A percentile compares a stretch with the other conserved stretches of the same genome.
phyloP scores from a whole-genome alignment of 2,329 filamentous ascomycete genomes.

The Diaporthe ampelina region DNA sequence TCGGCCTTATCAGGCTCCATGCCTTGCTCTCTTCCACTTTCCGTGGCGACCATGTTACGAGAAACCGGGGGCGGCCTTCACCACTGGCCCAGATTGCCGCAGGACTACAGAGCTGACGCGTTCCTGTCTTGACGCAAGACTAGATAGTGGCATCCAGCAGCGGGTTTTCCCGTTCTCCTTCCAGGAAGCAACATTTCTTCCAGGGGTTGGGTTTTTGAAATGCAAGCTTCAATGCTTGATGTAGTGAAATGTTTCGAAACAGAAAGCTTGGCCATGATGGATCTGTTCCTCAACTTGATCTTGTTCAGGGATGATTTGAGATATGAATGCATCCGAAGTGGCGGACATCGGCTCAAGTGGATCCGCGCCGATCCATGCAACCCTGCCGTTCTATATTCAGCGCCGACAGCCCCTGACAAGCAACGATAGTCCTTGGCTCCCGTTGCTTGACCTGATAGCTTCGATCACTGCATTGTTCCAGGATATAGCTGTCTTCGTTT shows the following conservation, averaged over 20 bases:
- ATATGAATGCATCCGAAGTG: slow-evolving; percentile 22
- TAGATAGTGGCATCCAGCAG: not conserved
- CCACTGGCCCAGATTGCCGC: not conserved
- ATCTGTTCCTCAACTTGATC: not conserved
- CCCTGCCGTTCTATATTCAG: slow-evolving; percentile 4
- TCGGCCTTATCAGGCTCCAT: not conserved
- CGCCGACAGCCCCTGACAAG: not conserved
- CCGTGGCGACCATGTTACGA: not conserved
- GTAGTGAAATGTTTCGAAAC: not conserved
- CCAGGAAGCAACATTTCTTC: not conserved
- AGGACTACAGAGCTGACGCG: not conserved
- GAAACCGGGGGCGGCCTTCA: not conserved
- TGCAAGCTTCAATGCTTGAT: not conserved
- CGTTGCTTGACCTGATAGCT: not conserved
- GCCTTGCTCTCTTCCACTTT: not conserved
- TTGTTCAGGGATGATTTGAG: not conserved
- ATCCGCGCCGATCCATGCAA: not conserved
- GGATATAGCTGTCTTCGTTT: not conserved
- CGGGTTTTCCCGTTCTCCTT: too few species aligned
- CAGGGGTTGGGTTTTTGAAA: not conserved
- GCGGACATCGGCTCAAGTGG: slow-evolving; percentile 3
- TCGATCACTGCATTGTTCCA: not conserved
- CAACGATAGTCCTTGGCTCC: slow-evolving; percentile 3
- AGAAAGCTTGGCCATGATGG: not conserved
- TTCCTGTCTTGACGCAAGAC: not conserved